Conservation (phyloP, 768 basidiomycete species). For the Lactarius deliciosus region DNA sequence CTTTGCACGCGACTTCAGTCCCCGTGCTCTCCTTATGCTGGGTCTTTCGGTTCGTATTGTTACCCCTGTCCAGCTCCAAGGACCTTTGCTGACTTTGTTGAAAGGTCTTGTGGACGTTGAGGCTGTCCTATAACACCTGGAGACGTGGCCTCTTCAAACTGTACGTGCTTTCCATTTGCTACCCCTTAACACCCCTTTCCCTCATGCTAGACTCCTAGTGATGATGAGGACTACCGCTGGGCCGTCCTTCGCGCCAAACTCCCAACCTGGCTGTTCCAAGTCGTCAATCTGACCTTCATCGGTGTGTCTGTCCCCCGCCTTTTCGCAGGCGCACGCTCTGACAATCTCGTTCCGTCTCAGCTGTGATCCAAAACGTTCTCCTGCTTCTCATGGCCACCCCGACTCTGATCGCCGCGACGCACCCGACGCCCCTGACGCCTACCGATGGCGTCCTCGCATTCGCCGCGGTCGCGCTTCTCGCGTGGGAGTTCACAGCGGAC, state of each 20-base stretch:
- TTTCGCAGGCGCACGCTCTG: background rate
- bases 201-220: conserved; percentile 40
- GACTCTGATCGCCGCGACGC: conserved; percentile 51
- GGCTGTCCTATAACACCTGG: conserved; percentile 80
- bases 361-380: conserved; percentile 76
- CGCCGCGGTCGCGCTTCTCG: conserved; percentile 58
- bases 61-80: background rate
- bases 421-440: conserved; percentile 49
- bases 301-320: conserved; percentile 39
- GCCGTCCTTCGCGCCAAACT: conserved; percentile 64
- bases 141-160: conserved; percentile 76
- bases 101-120: conserved; percentile 58
- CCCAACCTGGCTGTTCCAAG: conserved; percentile 54
- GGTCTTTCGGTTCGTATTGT: conserved; percentile 50
- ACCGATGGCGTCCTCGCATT: conserved; percentile 65
- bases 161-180: conserved; percentile 41
- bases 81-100: background rate
- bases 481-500: conserved; percentile 80
- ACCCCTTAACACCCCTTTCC: background rate
- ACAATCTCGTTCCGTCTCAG: conserved; percentile 34
- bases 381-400: conserved; percentile 72
- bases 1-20: conserved; percentile 52
- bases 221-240: conserved; percentile 94
- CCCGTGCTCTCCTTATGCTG: conserved; percentile 76
- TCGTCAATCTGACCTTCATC: conserved; percentile 72